Conservation (phyloP, 306 rosid genomes). For the Medicago truncatula region MtrunA17r5.0-ANR NC_053046.1:37325001-37325500, state of each 20-base stretch:
- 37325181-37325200: conserved; percentile 91
- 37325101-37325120: conserved; percentile 89
- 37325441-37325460: no score
- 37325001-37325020: conserved; percentile 37
- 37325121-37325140: conserved; percentile 96
- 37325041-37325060: conserved; percentile 45
- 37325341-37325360: no score
- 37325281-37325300: conserved; percentile 14
- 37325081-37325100: conserved; percentile 84
- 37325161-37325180: conserved; percentile 82
- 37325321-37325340: no score
- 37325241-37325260: conserved; percentile 4
- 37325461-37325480: no score
- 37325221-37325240: conserved; percentile 64
- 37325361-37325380: no score
- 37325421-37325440: no score
- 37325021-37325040: conserved; percentile 6
- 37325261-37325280: conserved; percentile 19
- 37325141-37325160: conserved; percentile 96
- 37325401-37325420: no score
- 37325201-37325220: conserved; percentile 80
- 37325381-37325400: no score
- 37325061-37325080: conserved; percentile 90
- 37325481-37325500: no score
- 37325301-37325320: conserved; percentile 8